Evolutionary conservation across 1,284 basidiomycete species (phyloP).

Genomic region (Irpex sp.): DNA sequence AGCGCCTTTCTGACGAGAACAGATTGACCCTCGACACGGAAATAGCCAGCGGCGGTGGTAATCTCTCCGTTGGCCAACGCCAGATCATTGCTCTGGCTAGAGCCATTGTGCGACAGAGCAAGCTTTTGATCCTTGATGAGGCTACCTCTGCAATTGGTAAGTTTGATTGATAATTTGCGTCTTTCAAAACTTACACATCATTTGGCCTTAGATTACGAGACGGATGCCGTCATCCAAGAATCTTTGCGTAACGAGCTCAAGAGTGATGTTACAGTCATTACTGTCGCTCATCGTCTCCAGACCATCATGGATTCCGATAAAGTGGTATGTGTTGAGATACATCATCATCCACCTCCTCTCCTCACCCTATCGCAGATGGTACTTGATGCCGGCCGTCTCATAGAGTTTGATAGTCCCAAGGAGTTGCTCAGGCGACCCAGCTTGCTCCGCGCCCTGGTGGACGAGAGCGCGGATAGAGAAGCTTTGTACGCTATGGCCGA

Average conservation of each 20-base stretch:
- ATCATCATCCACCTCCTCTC: too few species aligned
- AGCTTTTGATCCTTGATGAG: conserved; percentile 59
- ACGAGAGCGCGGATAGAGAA: conserved; percentile 34
- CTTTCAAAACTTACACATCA: neutral
- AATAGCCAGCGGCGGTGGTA: conserved; percentile 56
- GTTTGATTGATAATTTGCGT: neutral
- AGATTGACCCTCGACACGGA: conserved; percentile 44
- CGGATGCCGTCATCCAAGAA: conserved; percentile 55
- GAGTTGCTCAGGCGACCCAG: conserved; percentile 33
- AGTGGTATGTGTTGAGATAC: conserved; percentile 23
- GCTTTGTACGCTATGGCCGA: conserved; percentile 27
- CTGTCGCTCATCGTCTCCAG: conserved; percentile 66
- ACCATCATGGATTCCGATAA: conserved; percentile 64
- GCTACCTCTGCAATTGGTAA: conserved; percentile 30
- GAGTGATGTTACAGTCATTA: conserved; percentile 56
- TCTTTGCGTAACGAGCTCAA: conserved; percentile 52
- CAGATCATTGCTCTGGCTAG: conserved; percentile 60
- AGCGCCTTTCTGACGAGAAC: conserved; percentile 43
- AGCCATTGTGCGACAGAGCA: conserved; percentile 55
- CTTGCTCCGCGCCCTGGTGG: conserved; percentile 32
- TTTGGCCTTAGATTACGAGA: conserved; percentile 45
- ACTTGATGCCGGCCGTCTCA: conserved; percentile 30
- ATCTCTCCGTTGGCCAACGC: conserved; percentile 69
- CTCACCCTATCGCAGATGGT: conserved; percentile 24
- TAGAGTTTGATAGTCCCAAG: conserved; percentile 34